A percentile compares a stretch with the other conserved stretches of the same genome.
Conservation (phyloP, 2,329 filamentous ascomycete species). For the Fonsecaea nubica region DNA sequence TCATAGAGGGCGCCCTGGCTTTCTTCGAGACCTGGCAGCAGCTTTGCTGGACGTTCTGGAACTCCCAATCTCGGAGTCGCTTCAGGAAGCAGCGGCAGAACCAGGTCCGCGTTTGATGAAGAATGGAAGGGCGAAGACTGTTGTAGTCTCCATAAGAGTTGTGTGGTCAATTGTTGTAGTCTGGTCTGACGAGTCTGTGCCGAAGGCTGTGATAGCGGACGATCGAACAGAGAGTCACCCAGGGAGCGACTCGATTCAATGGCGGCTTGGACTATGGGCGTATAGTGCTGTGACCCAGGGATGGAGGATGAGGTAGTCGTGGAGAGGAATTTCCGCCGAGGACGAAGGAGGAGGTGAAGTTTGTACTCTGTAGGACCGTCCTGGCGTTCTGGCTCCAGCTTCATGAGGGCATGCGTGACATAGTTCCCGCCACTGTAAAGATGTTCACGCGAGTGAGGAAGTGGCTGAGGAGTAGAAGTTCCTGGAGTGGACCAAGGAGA, state of each 20-base stretch:
- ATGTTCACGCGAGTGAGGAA: conserved; percentile 38
- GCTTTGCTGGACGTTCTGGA: conserved; percentile 59
- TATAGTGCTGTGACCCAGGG: conserved; percentile 43
- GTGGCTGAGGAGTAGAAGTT: conserved; percentile 49
- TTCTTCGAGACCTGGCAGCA: conserved; percentile 81
- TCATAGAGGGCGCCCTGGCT: conserved; percentile 94
- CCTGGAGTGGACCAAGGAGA: conserved; percentile 82
- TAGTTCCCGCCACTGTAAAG: conserved; percentile 49
- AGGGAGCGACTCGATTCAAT: conserved; percentile 36
- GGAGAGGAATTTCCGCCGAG: conserved; percentile 73
- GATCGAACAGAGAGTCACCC: conserved; percentile 34
- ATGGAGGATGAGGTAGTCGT: conserved; percentile 65
- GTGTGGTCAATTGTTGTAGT: conserved; percentile 89
- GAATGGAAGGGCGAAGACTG: conserved; percentile 93
- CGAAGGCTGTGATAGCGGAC: conserved; percentile 56
- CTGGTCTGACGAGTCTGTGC: conserved; percentile 79
- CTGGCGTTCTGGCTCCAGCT: conserved; percentile 87
- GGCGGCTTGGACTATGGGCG: conserved; percentile 38
- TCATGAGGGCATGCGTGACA: conserved; percentile 65
- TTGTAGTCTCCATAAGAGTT: conserved; percentile 91
- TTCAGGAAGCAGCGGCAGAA: conserved; percentile 77
- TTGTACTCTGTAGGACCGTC: conserved; percentile 97
- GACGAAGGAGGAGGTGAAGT: conserved; percentile 82
- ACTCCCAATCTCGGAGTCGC: conserved; percentile 63
- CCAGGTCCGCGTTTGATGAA: conserved; percentile 74